phyloP scores from a whole-genome alignment of 2,329 filamentous ascomycete genomes.

The Cladosporium sphaerospermum region DNA sequence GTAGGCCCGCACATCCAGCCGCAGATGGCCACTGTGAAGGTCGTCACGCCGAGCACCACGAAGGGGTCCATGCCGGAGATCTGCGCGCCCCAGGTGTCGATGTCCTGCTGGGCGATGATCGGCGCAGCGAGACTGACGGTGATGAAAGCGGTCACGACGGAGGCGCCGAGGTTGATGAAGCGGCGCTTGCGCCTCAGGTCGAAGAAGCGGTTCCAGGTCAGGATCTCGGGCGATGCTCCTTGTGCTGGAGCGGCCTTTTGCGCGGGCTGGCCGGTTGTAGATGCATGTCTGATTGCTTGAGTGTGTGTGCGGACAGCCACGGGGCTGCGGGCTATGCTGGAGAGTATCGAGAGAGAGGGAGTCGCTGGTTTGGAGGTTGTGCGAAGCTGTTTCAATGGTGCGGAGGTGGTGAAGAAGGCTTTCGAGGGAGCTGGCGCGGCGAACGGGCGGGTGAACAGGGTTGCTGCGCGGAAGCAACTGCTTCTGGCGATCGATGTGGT shows the following conservation, averaged over 20 bases:
- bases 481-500: conserved; percentile 5
- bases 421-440: conserved; percentile 4
- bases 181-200: conserved; percentile 78
- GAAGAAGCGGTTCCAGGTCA: conserved; percentile 86
- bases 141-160: conserved; percentile 56
- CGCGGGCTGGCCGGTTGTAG: background rate
- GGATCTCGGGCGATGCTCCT: conserved; percentile 20
- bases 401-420: conserved; percentile 9
- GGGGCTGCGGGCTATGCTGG: background rate
- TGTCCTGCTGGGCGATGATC: conserved; percentile 63
- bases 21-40: conserved; percentile 66
- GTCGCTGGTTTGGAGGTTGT: background rate
- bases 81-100: conserved; percentile 59
- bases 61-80: conserved; percentile 83
- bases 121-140: conserved; percentile 58
- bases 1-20: conserved; percentile 87
- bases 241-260: background rate
- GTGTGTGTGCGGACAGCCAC: background rate
- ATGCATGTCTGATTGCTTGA: conserved; percentile 1
- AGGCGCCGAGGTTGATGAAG: conserved; percentile 74
- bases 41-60: conserved; percentile 74
- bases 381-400: conserved; percentile 7
- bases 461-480: conserved; percentile 6
- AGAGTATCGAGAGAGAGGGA: background rate
- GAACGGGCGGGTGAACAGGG: background rate